Percentiles rank a stretch among this genome's conserved stretches.
Evolutionary conservation across 257 asterid genomes (phyloP).

Genomic region (Plantago elongata): DNA sequence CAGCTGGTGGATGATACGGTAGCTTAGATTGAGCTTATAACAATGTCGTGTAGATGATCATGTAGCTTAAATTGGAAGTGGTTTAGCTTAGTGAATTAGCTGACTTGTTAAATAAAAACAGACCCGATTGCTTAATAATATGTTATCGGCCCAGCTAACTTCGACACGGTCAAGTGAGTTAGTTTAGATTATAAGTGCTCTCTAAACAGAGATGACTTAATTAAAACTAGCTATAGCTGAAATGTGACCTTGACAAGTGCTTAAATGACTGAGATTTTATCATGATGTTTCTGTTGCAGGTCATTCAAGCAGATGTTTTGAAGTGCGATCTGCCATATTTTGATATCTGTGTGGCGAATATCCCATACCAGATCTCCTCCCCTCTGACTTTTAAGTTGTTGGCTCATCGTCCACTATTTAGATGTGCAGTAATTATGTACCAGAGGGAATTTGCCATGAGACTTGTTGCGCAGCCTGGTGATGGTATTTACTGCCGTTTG

Average conservation of each 20-base stretch:
- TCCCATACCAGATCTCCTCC: conserved; percentile 92
- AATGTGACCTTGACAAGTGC: background rate
- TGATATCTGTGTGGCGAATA: conserved; percentile 93
- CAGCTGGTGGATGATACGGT: too few relatives aligned
- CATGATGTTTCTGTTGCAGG: conserved; percentile 35
- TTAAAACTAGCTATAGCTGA: too few relatives aligned
- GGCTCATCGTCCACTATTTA: conserved; percentile 79
- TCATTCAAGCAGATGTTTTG: conserved; percentile 89
- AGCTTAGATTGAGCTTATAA: too few relatives aligned
- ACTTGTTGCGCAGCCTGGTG: conserved; percentile 96
- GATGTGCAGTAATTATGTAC: conserved; percentile 94
- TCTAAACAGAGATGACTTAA: too few relatives aligned
- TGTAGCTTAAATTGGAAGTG: too few relatives aligned
- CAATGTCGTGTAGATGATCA: too few relatives aligned
- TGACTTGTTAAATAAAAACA: too few relatives aligned
- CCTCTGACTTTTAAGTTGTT: conserved; percentile 86
- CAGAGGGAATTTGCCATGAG: conserved; percentile 97
- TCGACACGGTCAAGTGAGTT: too few relatives aligned
- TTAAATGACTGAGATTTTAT: conserved; percentile 1
- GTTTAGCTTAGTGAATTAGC: too few relatives aligned
- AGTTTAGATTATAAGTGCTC: too few relatives aligned
- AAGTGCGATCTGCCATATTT: conserved; percentile 93
- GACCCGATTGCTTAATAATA: too few relatives aligned
- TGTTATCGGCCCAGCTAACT: too few relatives aligned
- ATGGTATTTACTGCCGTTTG: conserved; percentile 80